phyloP scores from a whole-genome alignment of 345 rosid species.

The Mallotus nudiflorus region DNA sequence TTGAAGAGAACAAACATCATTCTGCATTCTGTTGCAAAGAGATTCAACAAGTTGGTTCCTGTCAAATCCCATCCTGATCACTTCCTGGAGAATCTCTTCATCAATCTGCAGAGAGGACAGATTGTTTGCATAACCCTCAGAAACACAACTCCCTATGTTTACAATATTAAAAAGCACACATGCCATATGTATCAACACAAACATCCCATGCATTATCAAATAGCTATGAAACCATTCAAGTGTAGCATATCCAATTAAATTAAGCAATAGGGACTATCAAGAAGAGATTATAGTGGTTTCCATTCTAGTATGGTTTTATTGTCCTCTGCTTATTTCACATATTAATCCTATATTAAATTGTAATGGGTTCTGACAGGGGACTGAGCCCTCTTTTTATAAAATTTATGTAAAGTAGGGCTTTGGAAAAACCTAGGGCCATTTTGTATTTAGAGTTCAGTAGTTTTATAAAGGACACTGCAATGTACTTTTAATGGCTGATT shows the following conservation, averaged over 20 bases:
- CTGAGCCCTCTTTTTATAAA: not conserved
- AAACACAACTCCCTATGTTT: not conserved
- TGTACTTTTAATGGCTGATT: not conserved
- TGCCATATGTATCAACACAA: not conserved
- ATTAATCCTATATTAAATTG: not conserved
- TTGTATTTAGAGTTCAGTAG: not conserved
- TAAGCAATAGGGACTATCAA: not conserved
- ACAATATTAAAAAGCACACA: not conserved
- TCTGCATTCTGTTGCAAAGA: slow-evolving; percentile 71
- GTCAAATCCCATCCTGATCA: slow-evolving; percentile 71
- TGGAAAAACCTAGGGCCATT: not conserved
- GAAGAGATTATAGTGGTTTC: not conserved
- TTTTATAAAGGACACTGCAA: too few relatives aligned
- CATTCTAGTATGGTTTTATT: not conserved
- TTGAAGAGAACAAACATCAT: slow-evolving; percentile 54
- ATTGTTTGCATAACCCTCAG: not conserved
- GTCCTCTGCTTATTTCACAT: not conserved
- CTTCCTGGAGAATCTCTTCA: slow-evolving; percentile 82
- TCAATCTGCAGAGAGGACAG: slow-evolving; percentile 61
- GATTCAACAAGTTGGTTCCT: slow-evolving; percentile 69
- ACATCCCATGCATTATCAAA: not conserved
- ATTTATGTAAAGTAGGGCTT: not conserved
- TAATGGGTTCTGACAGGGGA: not conserved
- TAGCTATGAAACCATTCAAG: not conserved
- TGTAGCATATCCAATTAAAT: not conserved